Evolutionary conservation across 352 stramenopile species (phyloP), one percentile per base, ranked within the genome.

Genomic region (Pythium biforme): DNA sequence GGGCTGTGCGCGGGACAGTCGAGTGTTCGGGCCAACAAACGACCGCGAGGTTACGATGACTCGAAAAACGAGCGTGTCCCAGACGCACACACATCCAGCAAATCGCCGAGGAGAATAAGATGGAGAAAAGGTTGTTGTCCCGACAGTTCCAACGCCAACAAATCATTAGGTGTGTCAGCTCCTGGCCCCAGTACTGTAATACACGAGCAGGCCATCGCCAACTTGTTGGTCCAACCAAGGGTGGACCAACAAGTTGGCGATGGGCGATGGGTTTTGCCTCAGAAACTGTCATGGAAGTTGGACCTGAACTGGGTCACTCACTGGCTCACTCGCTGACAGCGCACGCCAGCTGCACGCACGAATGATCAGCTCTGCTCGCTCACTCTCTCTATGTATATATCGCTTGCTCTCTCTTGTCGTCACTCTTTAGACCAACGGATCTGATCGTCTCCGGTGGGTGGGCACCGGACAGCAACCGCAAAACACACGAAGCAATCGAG

Each of bases 181-280:
- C n/a, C n/a, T n/a, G n/a, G n/a, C n/a, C n/a, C n/a, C n/a, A n/a
- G n/a, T n/a, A n/a, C n/a, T n/a, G n/a, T n/a, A n/a, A n/a, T n/a
- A n/a, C n/a, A n/a, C n/a, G n/a, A n/a, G n/a, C n/a, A n/a, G n/a
- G n/a, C n/a, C n/a, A 20, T 43, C 37, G 37, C 37, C 37, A 19
- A 19, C 14, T 43, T 43, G 37, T 43, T 43, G 37, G 37, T 43
- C 37, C 9, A 10, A 5, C 31, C 31, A 20, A 19, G 37, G 14
- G n/a, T 11, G 19, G 49, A 55, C 49, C n/a, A 55, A 55, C 49
- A 55, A 55, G 48, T 25, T 27, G 48, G 48, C 48, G 48, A 55
- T 45, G 29, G 14, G 26, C 15, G 37, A 43, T 43, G 37, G 37
- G 37, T 5, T 10, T 37, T 11, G 31, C 31, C 14, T 37, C 31